phyloP scores from a whole-genome alignment of 345 rosid species.

The Eucalyptus victrix region DNA sequence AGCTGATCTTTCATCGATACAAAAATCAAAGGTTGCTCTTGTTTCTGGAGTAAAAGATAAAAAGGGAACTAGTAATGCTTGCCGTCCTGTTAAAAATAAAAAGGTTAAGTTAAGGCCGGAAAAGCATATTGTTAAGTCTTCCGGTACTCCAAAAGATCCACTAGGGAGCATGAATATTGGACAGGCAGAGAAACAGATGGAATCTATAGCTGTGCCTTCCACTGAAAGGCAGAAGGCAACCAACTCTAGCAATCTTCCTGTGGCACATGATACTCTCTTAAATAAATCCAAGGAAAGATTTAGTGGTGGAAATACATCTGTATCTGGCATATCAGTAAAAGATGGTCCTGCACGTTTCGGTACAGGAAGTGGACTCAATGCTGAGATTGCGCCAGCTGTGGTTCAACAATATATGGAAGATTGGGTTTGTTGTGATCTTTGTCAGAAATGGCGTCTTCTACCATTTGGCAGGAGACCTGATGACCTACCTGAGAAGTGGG shows the following conservation, averaged over 20 bases:
- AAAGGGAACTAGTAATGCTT: slow-evolving; percentile 5
- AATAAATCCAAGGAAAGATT: slow-evolving; percentile 15
- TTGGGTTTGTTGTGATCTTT: slow-evolving; percentile 91
- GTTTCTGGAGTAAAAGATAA: slow-evolving; percentile 6
- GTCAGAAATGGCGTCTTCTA: slow-evolving; percentile 90
- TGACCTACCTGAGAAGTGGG: slow-evolving; percentile 87
- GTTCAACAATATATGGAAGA: slow-evolving; percentile 20
- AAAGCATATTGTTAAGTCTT: slow-evolving; percentile 12
- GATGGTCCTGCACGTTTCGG: slow-evolving; percentile 6
- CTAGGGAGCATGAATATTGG: slow-evolving; percentile 1
- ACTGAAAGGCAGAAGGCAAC: slow-evolving; percentile 7
- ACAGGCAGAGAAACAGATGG: not conserved
- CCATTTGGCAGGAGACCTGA: slow-evolving; percentile 63
- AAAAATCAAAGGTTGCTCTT: slow-evolving; percentile 11
- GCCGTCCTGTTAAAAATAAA: slow-evolving; percentile 6
- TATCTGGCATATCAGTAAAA: slow-evolving; percentile 2
- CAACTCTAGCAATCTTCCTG: not conserved
- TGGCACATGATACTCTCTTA: slow-evolving; percentile 1
- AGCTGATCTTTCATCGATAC: not conserved
- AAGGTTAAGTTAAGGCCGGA: slow-evolving; percentile 12
- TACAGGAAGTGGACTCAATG: slow-evolving; percentile 5
- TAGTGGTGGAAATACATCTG: slow-evolving; percentile 2
- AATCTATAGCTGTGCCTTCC: not conserved
- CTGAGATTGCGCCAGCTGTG: slow-evolving; percentile 14
- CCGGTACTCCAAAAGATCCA: slow-evolving; percentile 1